These are phyloP conservation scores for Encephalitozoon intestinalis DNA, from an alignment of 371 early-diverging fungal species.

Conservation along the genomic window DNA sequence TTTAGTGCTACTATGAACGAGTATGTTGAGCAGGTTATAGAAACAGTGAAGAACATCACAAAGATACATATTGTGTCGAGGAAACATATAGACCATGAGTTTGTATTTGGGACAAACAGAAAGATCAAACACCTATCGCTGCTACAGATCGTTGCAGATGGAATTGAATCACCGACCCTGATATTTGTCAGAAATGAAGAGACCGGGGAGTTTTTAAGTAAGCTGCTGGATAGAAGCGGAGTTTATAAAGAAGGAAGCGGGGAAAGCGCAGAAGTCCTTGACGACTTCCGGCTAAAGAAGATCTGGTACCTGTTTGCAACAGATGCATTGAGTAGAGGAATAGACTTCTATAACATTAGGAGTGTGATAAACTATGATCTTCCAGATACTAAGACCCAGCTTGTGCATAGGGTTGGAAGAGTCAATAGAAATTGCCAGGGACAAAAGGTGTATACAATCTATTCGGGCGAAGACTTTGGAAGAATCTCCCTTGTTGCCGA, in stretches of 20 bases:
- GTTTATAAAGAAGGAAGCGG: not conserved
- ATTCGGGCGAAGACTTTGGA: conserved; percentile 20
- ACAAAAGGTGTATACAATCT: conserved; percentile 41
- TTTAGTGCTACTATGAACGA: conserved; percentile 28
- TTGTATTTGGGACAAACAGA: conserved; percentile 22
- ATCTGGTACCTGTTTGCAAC: conserved; percentile 41
- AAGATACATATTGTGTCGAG: conserved; percentile 6
- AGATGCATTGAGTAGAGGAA: conserved; percentile 46
- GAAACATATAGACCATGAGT: conserved; percentile 6
- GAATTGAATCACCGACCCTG: conserved; percentile 6
- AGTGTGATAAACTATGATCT: conserved; percentile 48
- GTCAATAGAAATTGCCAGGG: conserved; percentile 45
- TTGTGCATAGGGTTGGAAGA: conserved; percentile 50
- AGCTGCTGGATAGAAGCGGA: not conserved
- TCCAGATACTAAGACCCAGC: conserved; percentile 43
- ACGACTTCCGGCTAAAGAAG: conserved; percentile 21
- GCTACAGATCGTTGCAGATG: conserved; percentile 17
- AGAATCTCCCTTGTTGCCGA: not conserved
- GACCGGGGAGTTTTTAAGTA: not conserved
- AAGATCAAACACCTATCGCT: conserved; percentile 15
- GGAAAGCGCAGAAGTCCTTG: not conserved
- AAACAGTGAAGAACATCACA: not conserved
- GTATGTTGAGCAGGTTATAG: not conserved
- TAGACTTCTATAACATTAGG: conserved; percentile 46
- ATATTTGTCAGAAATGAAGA: conserved; percentile 24